phyloP scores from a whole-genome alignment of 139 green algal species.

The Zygnema circumcarinatum region DNA sequence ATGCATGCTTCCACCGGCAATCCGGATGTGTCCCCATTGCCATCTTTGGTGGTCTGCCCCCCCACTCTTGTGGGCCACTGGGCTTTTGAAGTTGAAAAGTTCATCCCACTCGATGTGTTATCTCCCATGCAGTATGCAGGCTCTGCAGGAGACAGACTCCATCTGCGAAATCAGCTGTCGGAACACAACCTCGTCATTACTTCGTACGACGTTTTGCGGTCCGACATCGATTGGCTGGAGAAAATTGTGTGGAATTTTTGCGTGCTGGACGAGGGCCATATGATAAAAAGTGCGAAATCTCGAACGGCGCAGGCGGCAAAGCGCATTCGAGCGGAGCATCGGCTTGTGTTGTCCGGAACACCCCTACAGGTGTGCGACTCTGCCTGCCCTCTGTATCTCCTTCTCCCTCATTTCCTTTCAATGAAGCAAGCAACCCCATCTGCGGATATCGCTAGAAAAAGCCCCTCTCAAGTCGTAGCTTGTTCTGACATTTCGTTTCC shows the following conservation, averaged over 20 bases:
- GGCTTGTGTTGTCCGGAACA: slow-evolving; percentile 82
- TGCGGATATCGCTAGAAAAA: no score
- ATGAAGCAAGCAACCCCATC: no score
- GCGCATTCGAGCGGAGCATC: slow-evolving; percentile 74
- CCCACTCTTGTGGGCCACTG: slow-evolving; percentile 94
- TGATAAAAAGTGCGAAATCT: slow-evolving; percentile 87
- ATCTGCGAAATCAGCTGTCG: slow-evolving; percentile 34
- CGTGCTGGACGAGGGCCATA: slow-evolving; percentile 95
- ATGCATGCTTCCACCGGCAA: background rate
- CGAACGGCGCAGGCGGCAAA: slow-evolving; percentile 73
- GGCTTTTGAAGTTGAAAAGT: slow-evolving; percentile 84
- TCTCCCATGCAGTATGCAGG: slow-evolving; percentile 75
- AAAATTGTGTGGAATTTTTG: slow-evolving; percentile 81
- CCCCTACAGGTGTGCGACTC: slow-evolving; percentile 45
- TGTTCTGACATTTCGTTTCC: background rate
- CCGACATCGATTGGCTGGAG: slow-evolving; percentile 73
- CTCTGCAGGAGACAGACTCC: slow-evolving; percentile 60
- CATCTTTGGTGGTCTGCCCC: slow-evolving; percentile 90
- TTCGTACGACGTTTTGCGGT: slow-evolving; percentile 86
- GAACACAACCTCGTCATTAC: slow-evolving; percentile 77
- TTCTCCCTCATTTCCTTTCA: background rate
- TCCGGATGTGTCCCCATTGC: slow-evolving; percentile 44
- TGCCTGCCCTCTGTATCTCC: background rate
- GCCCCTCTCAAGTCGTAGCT: no score
- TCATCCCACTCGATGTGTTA: slow-evolving; percentile 70